Base-by-base conservation (phyloP, 164 flowering plant genomes). In the Saururus chinensis region DNA sequence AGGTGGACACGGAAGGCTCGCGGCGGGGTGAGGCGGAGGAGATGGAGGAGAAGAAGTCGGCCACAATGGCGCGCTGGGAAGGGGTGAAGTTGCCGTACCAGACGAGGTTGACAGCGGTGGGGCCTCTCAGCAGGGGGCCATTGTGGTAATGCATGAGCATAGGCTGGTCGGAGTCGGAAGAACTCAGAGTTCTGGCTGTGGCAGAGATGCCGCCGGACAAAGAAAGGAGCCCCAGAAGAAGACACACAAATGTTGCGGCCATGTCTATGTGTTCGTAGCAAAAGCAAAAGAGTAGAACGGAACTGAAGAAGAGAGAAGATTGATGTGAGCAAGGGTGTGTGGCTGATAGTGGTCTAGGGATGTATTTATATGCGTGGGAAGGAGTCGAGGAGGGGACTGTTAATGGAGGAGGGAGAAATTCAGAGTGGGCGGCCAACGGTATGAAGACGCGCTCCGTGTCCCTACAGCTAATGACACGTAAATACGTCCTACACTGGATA, bases 71-170 rank as follows among this genome's bases (percentile, higher is more conserved):
- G 0, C 79, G 61, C 40, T 84, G 89, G 42, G 85, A 70, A 0
- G 93, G 81, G 30, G 63, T 80, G 77, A 87, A 84, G 8, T 75
- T 75, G 5, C 95, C 95, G 51, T 87, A 87, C 91, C 89, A 87
- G 23, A 87, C 73, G 40, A 87, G 74, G 22, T 85, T 85, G 56
- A 85, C 53, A 37, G 91, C 63, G 53, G 82, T 73, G 24, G 79
- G 71, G 7, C 91, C 95, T 13, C 57, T 37, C 13, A 87, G 88
- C 49, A 87, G 88, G 53, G 82, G 71, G 24, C 91, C 95, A 4
- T 83, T 78, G 76, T 87, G 95, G 77, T 87, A 87, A 19, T 66
- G 55, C 26, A 87, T 53, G 17, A 68, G 68, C 62, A 68, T 66
- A 0, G 80, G 71, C 40, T 72, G 77, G 49, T 45, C 49, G 7